These are phyloP conservation scores for Curvularia lunata DNA, from an alignment of 2,329 filamentous ascomycete species.

Conservation along the genomic window DNA sequence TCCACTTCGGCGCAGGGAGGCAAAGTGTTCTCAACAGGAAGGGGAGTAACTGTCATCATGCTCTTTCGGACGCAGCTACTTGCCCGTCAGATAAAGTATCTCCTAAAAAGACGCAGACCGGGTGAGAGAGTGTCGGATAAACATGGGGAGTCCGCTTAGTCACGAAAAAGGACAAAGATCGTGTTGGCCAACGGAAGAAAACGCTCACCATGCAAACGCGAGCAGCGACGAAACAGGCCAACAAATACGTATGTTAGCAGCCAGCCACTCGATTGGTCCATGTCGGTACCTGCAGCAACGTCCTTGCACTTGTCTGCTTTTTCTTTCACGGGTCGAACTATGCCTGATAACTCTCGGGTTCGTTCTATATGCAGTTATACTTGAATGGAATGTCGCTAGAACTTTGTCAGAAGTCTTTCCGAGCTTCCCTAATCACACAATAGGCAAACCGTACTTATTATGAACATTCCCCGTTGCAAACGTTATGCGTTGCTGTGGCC, in stretches of 20 bases:
- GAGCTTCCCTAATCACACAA: neutral
- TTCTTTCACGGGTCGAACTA: neutral
- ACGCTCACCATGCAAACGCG: neutral
- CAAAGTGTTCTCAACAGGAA: neutral
- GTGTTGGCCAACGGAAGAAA: neutral
- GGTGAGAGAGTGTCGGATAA: neutral
- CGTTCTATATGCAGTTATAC: neutral
- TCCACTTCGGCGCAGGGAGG: neutral
- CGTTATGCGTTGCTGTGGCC: neutral
- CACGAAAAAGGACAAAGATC: constrained; percentile 3
- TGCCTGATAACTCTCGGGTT: neutral
- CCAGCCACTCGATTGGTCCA: too few relatives aligned
- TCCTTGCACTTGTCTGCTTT: neutral
- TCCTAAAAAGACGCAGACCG: constrained; percentile 4
- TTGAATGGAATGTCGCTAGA: neutral
- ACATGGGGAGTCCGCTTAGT: neutral
- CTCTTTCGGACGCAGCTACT: neutral
- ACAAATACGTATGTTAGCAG: neutral
- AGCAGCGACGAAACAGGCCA: neutral
- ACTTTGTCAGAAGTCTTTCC: neutral
- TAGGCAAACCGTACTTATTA: neutral
- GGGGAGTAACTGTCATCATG: neutral
- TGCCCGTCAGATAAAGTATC: neutral
- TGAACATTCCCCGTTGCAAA: neutral
- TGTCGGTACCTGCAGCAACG: neutral